phyloP scores from a whole-genome alignment of 2,329 filamentous ascomycete species.

The Decorospora gaudefroyi region DNA sequence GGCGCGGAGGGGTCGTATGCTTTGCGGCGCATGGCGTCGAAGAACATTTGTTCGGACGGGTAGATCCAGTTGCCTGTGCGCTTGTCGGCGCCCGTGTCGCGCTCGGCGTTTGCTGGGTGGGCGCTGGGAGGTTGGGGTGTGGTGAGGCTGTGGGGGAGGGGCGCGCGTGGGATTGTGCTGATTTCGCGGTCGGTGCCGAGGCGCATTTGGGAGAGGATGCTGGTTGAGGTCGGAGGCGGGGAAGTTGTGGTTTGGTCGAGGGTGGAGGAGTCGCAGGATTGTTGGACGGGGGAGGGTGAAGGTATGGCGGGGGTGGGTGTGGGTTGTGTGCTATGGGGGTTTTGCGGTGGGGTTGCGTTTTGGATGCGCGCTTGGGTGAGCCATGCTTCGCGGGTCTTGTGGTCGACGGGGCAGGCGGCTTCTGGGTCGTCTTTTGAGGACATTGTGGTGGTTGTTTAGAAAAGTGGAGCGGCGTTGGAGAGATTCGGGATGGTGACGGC shows the following conservation, averaged over 20 bases:
- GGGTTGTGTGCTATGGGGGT: conserved; percentile 25
- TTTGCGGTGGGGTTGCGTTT: conserved; percentile 26
- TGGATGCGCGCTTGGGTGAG: conserved; percentile 67
- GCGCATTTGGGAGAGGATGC: conserved; percentile 38
- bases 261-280: conserved; percentile 48
- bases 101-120: conserved; percentile 71
- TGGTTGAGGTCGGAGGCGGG: conserved; percentile 21
- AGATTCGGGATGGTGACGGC: conserved; percentile 25
- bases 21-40: conserved; percentile 94
- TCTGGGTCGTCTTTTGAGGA: conserved; percentile 41
- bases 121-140: conserved; percentile 28
- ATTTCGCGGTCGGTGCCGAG: conserved; percentile 54
- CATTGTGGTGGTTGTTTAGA: conserved; percentile 23
- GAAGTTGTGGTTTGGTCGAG: conserved; percentile 39
- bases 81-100: conserved; percentile 67
- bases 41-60: conserved; percentile 96
- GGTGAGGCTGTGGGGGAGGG: conserved; percentile 36
- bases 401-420: conserved; percentile 79
- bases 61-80: conserved; percentile 92
- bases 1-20: conserved; percentile 69
- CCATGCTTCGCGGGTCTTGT: conserved; percentile 87
- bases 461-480: conserved; percentile 7
- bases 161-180: conserved; percentile 46
- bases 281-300: conserved; percentile 24
- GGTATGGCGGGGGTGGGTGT: conserved; percentile 30